A percentile compares a stretch with the other conserved stretches of the same genome.
These are phyloP conservation scores for Mortierella sp. DNA, from an alignment of 371 early-diverging fungal genomes.

Conservation along the genomic window DNA sequence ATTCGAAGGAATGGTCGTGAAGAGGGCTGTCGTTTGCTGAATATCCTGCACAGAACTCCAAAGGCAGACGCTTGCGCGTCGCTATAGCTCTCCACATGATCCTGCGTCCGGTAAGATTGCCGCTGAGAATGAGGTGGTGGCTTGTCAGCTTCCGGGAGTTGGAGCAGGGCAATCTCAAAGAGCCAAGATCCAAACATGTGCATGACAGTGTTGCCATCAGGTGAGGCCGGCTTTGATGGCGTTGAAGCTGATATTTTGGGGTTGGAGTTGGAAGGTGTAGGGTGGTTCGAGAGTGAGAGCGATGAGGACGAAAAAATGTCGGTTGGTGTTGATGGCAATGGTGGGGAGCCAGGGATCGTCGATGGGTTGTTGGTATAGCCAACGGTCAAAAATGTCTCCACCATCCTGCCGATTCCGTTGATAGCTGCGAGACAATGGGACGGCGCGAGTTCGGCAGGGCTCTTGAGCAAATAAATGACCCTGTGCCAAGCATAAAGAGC, in stretches of 20 bases:
- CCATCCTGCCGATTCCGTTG: slow-evolving; percentile 73
- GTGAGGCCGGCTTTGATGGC: slow-evolving; percentile 47
- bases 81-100: slow-evolving; percentile 51
- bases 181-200: slow-evolving; percentile 85
- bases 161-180: slow-evolving; percentile 70
- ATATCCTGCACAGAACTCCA: slow-evolving; percentile 80
- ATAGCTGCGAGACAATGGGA: slow-evolving; percentile 78
- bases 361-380: slow-evolving; percentile 42
- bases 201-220: slow-evolving; percentile 84
- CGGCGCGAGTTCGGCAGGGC: slow-evolving; percentile 72
- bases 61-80: slow-evolving; percentile 79
- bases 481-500: slow-evolving; percentile 82
- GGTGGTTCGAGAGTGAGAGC: slow-evolving; percentile 20
- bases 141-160: slow-evolving; percentile 27
- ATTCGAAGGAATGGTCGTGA: slow-evolving; percentile 66
- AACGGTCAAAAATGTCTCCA: slow-evolving; percentile 70
- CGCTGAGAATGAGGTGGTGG: slow-evolving; percentile 26
- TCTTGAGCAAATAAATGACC: slow-evolving; percentile 74
- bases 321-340: slow-evolving; percentile 43
- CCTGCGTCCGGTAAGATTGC: slow-evolving; percentile 38
- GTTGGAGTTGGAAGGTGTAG: slow-evolving; percentile 7
- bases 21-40: slow-evolving; percentile 73
- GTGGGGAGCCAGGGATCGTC: slow-evolving; percentile 42
- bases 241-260: slow-evolving; percentile 16
- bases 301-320: slow-evolving; percentile 50